Percentiles rank a stretch among this genome's conserved stretches.
Conservation (phyloP, 352 stramenopile genomes). For the Phytophthora kernoviae region DNA sequence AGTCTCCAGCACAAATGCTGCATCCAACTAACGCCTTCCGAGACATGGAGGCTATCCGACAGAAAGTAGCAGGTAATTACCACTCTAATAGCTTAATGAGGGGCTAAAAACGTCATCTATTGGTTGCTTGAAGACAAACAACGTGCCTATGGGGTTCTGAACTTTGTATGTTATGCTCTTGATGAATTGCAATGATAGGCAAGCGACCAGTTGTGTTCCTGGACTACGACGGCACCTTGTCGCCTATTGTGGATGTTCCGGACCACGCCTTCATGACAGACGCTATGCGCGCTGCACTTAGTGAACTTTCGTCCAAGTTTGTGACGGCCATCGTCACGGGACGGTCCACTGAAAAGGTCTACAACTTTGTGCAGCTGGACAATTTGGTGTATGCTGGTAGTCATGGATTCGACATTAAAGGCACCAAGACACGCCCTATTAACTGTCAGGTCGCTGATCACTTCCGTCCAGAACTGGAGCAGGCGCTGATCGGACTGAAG, state of each 20-base stretch:
- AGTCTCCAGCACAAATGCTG: slow-evolving; percentile 32
- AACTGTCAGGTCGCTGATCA: slow-evolving; percentile 63
- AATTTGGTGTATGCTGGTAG: slow-evolving; percentile 83
- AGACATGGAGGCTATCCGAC: slow-evolving; percentile 60
- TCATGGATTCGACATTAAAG: slow-evolving; percentile 84
- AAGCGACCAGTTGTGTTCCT: slow-evolving; percentile 75
- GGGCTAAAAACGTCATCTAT: not conserved
- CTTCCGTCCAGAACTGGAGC: slow-evolving; percentile 53
- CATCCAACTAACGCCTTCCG: slow-evolving; percentile 65
- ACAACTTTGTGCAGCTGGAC: slow-evolving; percentile 78
- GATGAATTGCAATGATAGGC: slow-evolving; percentile 30
- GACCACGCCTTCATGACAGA: slow-evolving; percentile 73
- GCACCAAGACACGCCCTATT: slow-evolving; percentile 56
- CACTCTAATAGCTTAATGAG: not conserved
- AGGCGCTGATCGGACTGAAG: slow-evolving; percentile 41
- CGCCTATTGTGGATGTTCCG: slow-evolving; percentile 79
- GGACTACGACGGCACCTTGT: slow-evolving; percentile 81
- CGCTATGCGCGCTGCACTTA: slow-evolving; percentile 60
- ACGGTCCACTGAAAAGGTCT: slow-evolving; percentile 76
- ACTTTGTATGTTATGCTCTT: slow-evolving; percentile 6
- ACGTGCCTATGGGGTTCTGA: slow-evolving; percentile 32
- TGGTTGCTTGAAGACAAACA: slow-evolving; percentile 9
- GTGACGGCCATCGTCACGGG: slow-evolving; percentile 78
- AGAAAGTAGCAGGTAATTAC: slow-evolving; percentile 52
- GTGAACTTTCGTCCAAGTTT: slow-evolving; percentile 67